These are phyloP conservation scores for Wickerhamomyces subpelliculosus DNA, from an alignment of 805 yeast species.

Conservation along the genomic window DNA sequence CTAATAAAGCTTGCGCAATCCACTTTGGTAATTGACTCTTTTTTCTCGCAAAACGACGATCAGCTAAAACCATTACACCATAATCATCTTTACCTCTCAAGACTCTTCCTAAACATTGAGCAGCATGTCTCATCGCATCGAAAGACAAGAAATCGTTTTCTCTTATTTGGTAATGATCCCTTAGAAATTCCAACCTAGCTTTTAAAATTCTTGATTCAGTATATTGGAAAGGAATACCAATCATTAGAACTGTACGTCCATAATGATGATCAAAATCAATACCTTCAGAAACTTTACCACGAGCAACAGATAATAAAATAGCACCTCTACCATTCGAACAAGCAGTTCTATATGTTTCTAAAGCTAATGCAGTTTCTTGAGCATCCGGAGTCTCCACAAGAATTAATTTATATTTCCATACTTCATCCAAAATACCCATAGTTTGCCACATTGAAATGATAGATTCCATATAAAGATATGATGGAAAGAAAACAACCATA, in stretches of 20 bases:
- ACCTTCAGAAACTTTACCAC: constrained; percentile 98
- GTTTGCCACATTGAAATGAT: constrained; percentile 98
- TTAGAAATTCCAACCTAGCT: constrained; percentile 86
- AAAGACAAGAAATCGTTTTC: constrained; percentile 94
- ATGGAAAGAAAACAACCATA: constrained; percentile 94
- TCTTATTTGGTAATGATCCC: constrained; percentile 88
- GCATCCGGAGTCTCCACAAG: constrained; percentile 98
- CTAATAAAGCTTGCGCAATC: constrained; percentile 90
- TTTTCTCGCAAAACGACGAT: constrained; percentile 82
- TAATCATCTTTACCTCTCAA: constrained; percentile 97
- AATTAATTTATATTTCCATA: constrained; percentile 94
- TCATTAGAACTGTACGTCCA: constrained; percentile 96
- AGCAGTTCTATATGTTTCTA: constrained; percentile 93
- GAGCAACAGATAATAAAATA: constrained; percentile 89
- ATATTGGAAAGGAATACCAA: constrained; percentile 98
- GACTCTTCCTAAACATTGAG: constrained; percentile 96
- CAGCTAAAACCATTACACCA: constrained; percentile 98
- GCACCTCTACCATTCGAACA: constrained; percentile 98
- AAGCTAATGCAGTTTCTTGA: constrained; percentile 92
- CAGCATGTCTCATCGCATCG: constrained; percentile 99
- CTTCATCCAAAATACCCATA: constrained; percentile 97
- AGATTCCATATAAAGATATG: constrained; percentile 95
- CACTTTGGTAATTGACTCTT: constrained; percentile 89
- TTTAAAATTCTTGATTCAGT: constrained; percentile 94
- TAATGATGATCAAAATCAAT: constrained; percentile 98